phyloP scores from a whole-genome alignment of 2,329 filamentous ascomycete species.

The Camillea tinctor region DNA sequence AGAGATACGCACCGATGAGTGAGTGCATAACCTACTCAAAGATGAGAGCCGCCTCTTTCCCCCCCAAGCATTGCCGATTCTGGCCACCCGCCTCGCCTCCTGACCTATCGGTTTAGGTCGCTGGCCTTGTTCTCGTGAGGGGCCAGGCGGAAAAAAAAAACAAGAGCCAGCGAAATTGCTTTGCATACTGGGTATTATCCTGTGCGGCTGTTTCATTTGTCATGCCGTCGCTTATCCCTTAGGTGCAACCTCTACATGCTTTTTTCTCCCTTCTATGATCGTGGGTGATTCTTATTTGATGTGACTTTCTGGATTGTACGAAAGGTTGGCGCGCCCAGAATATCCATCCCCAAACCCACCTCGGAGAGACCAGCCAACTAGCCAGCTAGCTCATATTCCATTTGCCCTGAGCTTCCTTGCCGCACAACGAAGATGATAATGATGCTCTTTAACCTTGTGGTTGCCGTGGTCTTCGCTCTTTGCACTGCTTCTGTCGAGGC shows the following conservation, averaged over 20 bases:
- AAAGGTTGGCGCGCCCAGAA: not conserved
- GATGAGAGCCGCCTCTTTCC: not conserved
- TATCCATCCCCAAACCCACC: not conserved
- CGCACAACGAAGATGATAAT: conserved; percentile 5
- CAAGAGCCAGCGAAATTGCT: not conserved
- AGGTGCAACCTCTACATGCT: not conserved
- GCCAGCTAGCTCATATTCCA: not conserved
- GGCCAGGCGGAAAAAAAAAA: not conserved
- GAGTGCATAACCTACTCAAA: not conserved
- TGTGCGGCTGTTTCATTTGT: not conserved
- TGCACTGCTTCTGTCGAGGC: conserved; percentile 8
- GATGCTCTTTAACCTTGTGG: conserved; percentile 16
- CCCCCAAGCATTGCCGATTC: not conserved
- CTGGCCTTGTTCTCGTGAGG: not conserved
- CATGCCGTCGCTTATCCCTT: not conserved
- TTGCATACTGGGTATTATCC: not conserved
- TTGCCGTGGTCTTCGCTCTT: conserved; percentile 13
- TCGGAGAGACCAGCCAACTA: not conserved
- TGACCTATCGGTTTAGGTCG: not conserved
- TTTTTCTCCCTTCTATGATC: not conserved
- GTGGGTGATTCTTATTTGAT: not conserved
- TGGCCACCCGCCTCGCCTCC: not conserved
- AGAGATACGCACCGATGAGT: not conserved
- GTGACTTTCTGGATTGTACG: not conserved
- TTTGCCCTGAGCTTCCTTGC: not conserved